Evolutionary conservation across 2,329 filamentous ascomycete genomes (phyloP), one percentile per base, ranked within the genome.

Genomic region (Colletotrichum sp.): DNA sequence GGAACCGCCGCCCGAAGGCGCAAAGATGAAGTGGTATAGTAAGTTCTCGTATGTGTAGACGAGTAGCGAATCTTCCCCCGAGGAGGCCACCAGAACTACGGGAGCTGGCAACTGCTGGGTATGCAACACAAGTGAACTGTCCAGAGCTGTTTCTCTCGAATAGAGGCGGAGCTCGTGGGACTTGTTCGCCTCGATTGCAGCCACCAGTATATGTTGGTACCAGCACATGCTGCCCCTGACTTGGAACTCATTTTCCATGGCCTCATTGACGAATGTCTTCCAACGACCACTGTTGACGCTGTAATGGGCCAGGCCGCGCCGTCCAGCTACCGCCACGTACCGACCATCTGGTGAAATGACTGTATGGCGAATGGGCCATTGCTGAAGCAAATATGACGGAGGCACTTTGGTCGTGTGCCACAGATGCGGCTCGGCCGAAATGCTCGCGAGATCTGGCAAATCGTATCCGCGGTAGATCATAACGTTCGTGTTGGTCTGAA

Each of bases 1-100:
- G 26, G 93, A 87, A 18, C 89, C 93, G n/a, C 91, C 89, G n/a
- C 91, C 89, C 26, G 92, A 89, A 1, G 92, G 90, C 0, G 95
- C 93, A 78, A 99, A 96, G 76, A 99, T 93, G 83, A 96, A 99
- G 83, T 99, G 97, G 82, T 98, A 97, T 18, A 99, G 90, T 13
- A 98, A 90, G 83, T 99, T 99, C 82, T 99, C 96, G 83, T 98
- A 96, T 0, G 97, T 99, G 84, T 99, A 99, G 13, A 98, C 96
- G 36, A 99, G 90, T 32, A 99, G 89, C 1, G 97, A 99, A 84
- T 99, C 97, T 80, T 98, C 95, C 49, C 96, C 97, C 3, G 96
- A 97, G 0, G 95, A 93, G 0, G 96, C 94, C 68, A 98, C 93
- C 60, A 98, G 91, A 18, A 99, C 96, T n/a, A 98, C 94, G 2